Percentiles rank a stretch among this genome's conserved stretches.
Evolutionary conservation across 352 stramenopile species (phyloP).

Genomic region (Peronospora belbahrii): DNA sequence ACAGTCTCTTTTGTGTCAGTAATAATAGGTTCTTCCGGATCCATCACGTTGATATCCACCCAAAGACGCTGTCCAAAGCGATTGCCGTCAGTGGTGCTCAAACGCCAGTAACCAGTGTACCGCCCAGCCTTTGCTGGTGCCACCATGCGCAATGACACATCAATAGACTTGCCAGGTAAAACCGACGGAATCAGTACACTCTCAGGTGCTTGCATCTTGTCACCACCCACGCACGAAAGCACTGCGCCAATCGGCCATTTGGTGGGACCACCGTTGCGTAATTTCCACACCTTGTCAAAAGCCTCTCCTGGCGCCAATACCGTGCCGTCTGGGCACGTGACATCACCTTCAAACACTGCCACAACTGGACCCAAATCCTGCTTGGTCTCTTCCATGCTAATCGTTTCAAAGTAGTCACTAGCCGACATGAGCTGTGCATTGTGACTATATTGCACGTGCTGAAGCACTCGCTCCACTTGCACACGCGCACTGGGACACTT

Average conservation of each 20-base stretch:
- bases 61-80: constrained; percentile 86
- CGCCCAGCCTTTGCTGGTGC: constrained; percentile 51
- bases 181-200: constrained; percentile 66
- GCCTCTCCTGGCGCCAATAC: constrained; percentile 52
- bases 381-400: constrained; percentile 62
- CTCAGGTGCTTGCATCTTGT: constrained; percentile 69
- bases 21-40: constrained; percentile 19
- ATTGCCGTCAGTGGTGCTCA: constrained; percentile 68
- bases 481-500: constrained; percentile 67
- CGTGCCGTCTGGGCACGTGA: constrained; percentile 80
- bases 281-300: constrained; percentile 85
- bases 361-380: constrained; percentile 56
- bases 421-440: constrained; percentile 60
- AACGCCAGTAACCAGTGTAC: constrained; percentile 87
- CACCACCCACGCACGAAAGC: constrained; percentile 59
- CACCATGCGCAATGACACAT: constrained; percentile 68
- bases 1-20: constrained; percentile 26
- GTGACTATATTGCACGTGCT: constrained; percentile 61
- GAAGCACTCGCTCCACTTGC: constrained; percentile 66
- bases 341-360: constrained; percentile 83
- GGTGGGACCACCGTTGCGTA: constrained; percentile 69
- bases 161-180: constrained; percentile 53
- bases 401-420: constrained; percentile 68
- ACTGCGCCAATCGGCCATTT: constrained; percentile 71
- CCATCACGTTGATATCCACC: constrained; percentile 80